Conservation (phyloP, 202 grass and related monocot species). For the Hordeum pubiflorum region DNA sequence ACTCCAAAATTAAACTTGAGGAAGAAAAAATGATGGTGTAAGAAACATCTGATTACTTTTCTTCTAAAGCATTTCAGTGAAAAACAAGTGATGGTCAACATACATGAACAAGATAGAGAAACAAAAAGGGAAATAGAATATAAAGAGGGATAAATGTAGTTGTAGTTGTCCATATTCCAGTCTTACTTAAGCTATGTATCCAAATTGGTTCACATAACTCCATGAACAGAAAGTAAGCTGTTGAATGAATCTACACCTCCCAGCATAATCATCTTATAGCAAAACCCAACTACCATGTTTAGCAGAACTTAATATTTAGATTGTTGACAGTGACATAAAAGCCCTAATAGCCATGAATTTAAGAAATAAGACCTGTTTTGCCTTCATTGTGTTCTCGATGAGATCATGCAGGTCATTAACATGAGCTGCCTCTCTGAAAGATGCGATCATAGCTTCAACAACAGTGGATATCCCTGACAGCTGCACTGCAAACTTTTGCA, state of each 20-base stretch:
- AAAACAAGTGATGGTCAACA: background rate
- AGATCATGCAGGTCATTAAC: conserved; percentile 77
- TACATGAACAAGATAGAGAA: conserved; percentile 6
- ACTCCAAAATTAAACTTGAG: conserved; percentile 29
- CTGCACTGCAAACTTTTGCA: conserved; percentile 73
- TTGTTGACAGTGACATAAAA: conserved; percentile 7
- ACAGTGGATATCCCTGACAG: conserved; percentile 72
- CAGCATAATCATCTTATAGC: background rate
- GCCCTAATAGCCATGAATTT: conserved; percentile 1
- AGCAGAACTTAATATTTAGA: background rate
- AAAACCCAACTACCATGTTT: background rate
- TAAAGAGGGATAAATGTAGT: background rate
- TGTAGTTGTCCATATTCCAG: background rate
- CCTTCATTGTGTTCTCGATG: conserved; percentile 65
- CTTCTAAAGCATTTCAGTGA: conserved; percentile 16
- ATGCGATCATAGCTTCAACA: conserved; percentile 78
- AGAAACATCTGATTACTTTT: conserved; percentile 22
- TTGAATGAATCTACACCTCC: background rate
- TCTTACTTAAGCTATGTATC: background rate
- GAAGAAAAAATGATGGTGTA: conserved; percentile 17
- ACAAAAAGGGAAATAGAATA: background rate
- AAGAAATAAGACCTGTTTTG: conserved; percentile 73
- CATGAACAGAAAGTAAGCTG: background rate
- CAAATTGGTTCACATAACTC: background rate
- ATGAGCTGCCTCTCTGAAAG: conserved; percentile 70